Evolutionary conservation across 208 protist species (phyloP).

Genomic region (Blastocrithidia nonstop): DNA sequence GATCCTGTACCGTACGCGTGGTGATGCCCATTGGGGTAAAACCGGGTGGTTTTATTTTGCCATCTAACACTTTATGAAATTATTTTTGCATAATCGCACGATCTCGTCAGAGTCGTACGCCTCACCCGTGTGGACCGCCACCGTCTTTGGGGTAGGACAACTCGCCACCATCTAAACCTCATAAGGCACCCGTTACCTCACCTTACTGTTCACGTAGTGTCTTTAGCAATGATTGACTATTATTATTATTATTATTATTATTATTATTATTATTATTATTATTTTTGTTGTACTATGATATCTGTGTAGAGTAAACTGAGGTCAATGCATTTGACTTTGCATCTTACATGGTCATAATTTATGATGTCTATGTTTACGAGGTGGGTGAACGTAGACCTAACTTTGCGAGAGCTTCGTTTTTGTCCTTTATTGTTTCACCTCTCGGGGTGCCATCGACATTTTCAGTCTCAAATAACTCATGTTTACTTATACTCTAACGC

Average conservation of each 20-base stretch:
- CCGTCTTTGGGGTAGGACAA: conserved; percentile 74
- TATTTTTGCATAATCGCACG: conserved; percentile 49
- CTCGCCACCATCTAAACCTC: conserved; percentile 75
- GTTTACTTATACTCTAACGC: conserved; percentile 53
- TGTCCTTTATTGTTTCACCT: conserved; percentile 67
- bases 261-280: too few species aligned
- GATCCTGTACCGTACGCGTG: conserved; percentile 38
- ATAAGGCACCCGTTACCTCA: conserved; percentile 61
- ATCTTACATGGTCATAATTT: too few species aligned
- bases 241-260: too few species aligned
- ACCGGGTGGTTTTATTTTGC: conserved; percentile 5
- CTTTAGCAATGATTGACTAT: conserved; percentile 37
- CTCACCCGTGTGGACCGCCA: conserved; percentile 67
- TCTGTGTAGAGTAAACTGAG: too few species aligned
- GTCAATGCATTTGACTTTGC: too few species aligned
- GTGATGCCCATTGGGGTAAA: conserved; percentile 48
- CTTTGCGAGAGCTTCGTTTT: conserved; percentile 64
- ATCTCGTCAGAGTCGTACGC: conserved; percentile 76
- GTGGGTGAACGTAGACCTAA: conserved; percentile 60
- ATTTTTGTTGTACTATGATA: too few species aligned
- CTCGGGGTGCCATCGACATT: conserved; percentile 61
- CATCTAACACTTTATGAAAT: conserved; percentile 40
- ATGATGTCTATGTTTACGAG: neutral
- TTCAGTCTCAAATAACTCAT: conserved; percentile 75
- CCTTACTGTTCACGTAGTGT: conserved; percentile 44